Percentiles rank a stretch among this genome's conserved stretches.
phyloP scores from a whole-genome alignment of 164 flowering plant genomes.

The Magnolia kwangsiensis region DNA sequence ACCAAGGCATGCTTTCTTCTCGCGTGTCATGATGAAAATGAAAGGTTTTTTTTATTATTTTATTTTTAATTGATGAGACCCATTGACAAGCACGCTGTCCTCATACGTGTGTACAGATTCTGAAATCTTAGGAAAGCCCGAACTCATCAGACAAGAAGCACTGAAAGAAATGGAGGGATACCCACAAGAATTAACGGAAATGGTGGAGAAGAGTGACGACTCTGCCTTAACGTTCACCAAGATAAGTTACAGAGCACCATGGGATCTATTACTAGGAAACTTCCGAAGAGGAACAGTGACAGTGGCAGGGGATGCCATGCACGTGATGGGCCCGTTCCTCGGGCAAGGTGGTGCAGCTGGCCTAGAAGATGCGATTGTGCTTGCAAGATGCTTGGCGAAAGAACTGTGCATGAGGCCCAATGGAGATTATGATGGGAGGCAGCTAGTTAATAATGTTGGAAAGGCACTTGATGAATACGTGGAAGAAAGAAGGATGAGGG shows the following conservation, averaged over 20 bases:
- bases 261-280: constrained; percentile 21
- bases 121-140: constrained; percentile 14
- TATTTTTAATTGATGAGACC: no score
- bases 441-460: neutral
- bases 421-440: neutral
- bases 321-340: constrained; percentile 41
- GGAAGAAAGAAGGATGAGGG: constrained; percentile 27
- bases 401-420: neutral
- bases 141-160: constrained; percentile 17
- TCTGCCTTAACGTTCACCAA: constrained; percentile 15
- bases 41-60: no score
- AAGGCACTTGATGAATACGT: constrained; percentile 27
- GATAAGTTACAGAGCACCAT: constrained; percentile 28
- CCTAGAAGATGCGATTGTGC: constrained; percentile 41
- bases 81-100: no score
- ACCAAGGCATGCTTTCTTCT: no score
- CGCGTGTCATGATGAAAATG: no score
- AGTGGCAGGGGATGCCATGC: constrained; percentile 45
- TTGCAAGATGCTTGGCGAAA: constrained; percentile 27
- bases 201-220: constrained; percentile 22
- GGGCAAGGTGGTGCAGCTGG: constrained; percentile 40
- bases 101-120: constrained; percentile 20
- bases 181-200: constrained; percentile 25
- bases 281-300: constrained; percentile 26
- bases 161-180: constrained; percentile 15